Percentiles rank a stretch among this genome's conserved stretches.
Evolutionary conservation across 2,329 filamentous ascomycete genomes (phyloP).

Genomic region (Colletotrichum sp.): DNA sequence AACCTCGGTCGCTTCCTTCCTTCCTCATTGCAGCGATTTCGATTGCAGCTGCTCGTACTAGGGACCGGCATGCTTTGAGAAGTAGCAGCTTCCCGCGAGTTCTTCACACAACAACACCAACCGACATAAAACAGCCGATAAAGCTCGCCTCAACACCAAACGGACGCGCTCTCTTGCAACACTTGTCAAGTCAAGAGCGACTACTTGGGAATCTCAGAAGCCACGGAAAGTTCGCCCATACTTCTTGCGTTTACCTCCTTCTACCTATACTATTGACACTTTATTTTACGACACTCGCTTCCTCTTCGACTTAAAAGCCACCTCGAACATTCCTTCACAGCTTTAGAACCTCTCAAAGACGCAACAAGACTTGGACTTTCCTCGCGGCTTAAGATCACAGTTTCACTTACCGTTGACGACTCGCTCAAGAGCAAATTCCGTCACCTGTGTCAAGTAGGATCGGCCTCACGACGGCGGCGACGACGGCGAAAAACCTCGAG

Average conservation of each 20-base stretch:
- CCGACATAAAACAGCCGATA: fast-evolving
- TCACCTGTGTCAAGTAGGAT: neutral
- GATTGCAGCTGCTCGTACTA: neutral
- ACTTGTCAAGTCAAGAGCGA: fast-evolving
- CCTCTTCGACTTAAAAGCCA: fast-evolving
- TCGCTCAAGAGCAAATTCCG: fast-evolving
- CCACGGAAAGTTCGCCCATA: neutral
- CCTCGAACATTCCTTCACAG: fast-evolving
- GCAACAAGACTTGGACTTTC: neutral
- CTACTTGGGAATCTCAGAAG: neutral
- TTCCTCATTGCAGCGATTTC: fast-evolving
- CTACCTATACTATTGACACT: fast-evolving
- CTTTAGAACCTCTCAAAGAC: neutral
- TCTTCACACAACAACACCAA: neutral
- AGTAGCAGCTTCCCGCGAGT: neutral
- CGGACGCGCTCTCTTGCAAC: neutral
- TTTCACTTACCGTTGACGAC: neutral
- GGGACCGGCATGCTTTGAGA: fast-evolving
- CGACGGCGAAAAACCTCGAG: neutral
- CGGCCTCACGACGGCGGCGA: neutral
- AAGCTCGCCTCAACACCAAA: neutral
- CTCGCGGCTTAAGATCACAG: fast-evolving
- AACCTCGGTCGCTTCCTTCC: fast-evolving
- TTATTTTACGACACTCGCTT: fast-evolving
- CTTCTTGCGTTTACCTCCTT: neutral